Evolutionary conservation across 2,329 filamentous ascomycete species (phyloP).

Genomic region (Cryphonectria japonica): DNA sequence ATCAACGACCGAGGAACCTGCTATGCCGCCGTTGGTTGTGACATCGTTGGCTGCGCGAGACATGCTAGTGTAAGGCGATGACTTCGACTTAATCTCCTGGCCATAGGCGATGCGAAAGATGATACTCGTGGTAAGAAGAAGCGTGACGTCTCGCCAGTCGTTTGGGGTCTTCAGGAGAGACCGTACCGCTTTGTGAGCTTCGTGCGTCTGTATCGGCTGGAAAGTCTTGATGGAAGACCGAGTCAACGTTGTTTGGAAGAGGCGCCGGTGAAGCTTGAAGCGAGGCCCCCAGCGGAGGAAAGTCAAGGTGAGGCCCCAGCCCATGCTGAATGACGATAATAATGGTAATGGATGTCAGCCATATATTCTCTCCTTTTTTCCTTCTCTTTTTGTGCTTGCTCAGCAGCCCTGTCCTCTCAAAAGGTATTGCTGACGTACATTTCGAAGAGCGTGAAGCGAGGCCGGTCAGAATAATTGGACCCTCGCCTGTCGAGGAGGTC

Average conservation of each 20-base stretch:
- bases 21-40: constrained; percentile 38
- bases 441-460: constrained; percentile 44
- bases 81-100: constrained; percentile 32
- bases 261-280: constrained; percentile 46
- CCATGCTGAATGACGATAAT: constrained; percentile 37
- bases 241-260: constrained; percentile 47
- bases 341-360: constrained; percentile 4
- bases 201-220: constrained; percentile 39
- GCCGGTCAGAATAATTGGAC: constrained; percentile 42
- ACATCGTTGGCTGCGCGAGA: constrained; percentile 33
- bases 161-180: constrained; percentile 31
- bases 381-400: neutral
- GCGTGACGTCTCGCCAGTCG: constrained; percentile 34
- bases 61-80: constrained; percentile 35
- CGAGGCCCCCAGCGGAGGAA: constrained; percentile 45
- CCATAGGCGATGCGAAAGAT: constrained; percentile 36
- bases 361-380: neutral
- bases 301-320: constrained; percentile 48
- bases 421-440: constrained; percentile 31
- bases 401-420: neutral
- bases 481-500: constrained; percentile 45
- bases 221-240: constrained; percentile 40
- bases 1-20: constrained; percentile 48
- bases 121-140: constrained; percentile 35
- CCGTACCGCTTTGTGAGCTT: constrained; percentile 37